Base-by-base conservation (phyloP, 129 eudicot genomes). In the Flaveria ramosissima region DNA sequence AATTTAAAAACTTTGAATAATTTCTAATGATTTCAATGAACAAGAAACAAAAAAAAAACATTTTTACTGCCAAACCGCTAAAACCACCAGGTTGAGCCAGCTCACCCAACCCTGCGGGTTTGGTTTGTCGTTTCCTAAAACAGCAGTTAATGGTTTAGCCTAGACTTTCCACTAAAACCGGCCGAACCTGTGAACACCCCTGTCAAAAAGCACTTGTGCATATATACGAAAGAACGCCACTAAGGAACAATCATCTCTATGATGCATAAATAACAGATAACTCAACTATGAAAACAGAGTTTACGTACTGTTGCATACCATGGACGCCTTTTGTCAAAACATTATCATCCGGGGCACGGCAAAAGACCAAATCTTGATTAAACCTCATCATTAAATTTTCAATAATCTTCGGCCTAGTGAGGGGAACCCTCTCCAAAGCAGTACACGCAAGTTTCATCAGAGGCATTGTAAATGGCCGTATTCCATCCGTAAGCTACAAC, bases 381-480 rank as follows among this genome's bases (percentile, higher is more conserved):
- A 94, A 91, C 73, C 78, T 87, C 68, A 61, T 61, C 89, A 91
- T 86, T 86, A 94, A 76, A 65, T 86, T 62, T 11, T 89, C 88
- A 13, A 94, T 91, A 50, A 90, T 82, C 77, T 81, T 83, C 0
- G 79, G 73, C 68, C 97, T 84, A 42, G 89, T 84, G 15, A 94
- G 81, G 0, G 99, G 97, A 79, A 94, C 97, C 88, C 99, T 87
- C 83, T 94, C 99, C 73, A 94, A 77, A 52, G 99, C 97, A 12
- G 97, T 91, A 72, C 97, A 95, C 2, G 97, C 92, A 80, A 95
- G 92, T 79, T 80, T 85, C 99, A 95, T 95, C 76, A 95, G 83
- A 52, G 99, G 99, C 99, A 95, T 95, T 16, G 99, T 95, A 66
- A 95, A 95, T 69, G 99, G 99, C 70, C 97, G 86, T 47, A 95